A percentile compares a stretch with the other conserved stretches of the same genome.
Evolutionary conservation across 73 alveolate species (phyloP).

Genomic region (Tetrahymena thermophila): DNA sequence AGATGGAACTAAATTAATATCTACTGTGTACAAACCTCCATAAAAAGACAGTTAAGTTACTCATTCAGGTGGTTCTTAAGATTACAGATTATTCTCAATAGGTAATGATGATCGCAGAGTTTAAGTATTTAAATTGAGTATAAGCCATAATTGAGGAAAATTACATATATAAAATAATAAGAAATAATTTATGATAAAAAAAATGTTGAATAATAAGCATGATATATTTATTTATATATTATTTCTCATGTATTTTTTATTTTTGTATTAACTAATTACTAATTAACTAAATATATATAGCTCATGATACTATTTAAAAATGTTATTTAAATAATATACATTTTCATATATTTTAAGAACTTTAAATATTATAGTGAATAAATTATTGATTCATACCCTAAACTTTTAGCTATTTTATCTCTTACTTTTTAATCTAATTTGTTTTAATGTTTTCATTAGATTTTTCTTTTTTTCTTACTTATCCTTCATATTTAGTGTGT

Average conservation of each 20-base stretch:
- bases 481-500: background rate
- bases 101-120: background rate
- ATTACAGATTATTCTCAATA: background rate
- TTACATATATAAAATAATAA: too few species aligned
- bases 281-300: too few species aligned
- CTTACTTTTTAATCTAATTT: background rate
- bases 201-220: background rate
- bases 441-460: background rate
- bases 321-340: too few species aligned
- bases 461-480: background rate
- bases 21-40: background rate
- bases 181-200: background rate
- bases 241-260: too few species aligned
- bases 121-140: background rate
- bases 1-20: background rate
- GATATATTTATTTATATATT: too few species aligned
- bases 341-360: background rate
- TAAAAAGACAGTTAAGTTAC: background rate
- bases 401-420: too few species aligned
- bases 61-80: background rate
- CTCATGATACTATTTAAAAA: too few species aligned
- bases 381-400: background rate
- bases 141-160: background rate
- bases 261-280: too few species aligned
- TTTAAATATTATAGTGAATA: background rate